Evolutionary conservation across 306 rosid genomes (phyloP), one percentile per base, ranked within the genome.

Genomic region (Ormosia semicastrata): DNA sequence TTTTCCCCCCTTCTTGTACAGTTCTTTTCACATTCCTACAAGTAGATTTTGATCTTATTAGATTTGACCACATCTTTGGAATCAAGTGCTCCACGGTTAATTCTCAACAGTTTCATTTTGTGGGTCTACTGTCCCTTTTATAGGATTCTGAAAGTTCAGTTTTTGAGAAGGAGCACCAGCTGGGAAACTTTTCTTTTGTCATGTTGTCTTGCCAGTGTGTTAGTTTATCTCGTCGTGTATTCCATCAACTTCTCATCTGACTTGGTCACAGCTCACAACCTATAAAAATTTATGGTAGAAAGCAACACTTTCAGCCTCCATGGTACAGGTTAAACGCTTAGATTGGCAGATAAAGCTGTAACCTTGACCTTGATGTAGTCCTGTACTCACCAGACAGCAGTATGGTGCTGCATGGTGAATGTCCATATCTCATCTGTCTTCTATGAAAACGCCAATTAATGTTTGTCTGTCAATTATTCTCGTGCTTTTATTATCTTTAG

Each of bases 401-500:
- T 71, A 75, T 78, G 59, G 65, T 86, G 90, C 32, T 62, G 36
- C 70, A 73, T 76, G 81, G 83, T 83, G 77, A 78, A 75, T 76
- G 89, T 82, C 92, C 78, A 77, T 63, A 75, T 87, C 79, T 80
- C 67, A 78, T 15, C 59, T 73, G 73, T 87, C 85, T 33, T 67
- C 37, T 68, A 57, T 75, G 82, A 76, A 71, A 86, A 80, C 49
- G 62, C 72, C 87, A 73, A 75, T 75, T 57, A 53, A 66, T 79
- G 62, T 63, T 71, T 87, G 88, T 83, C 74, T 73, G 68, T 75
- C 85, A 91, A 91, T 88, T 77, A 87, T 86, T 89, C 65, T 60
- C 44, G 11, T 37, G 72, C 37, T 65, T 82, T 84, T 81, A 76
- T 85, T 62, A 79, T 84, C 73, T 54, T 71, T 69, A 73, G 79